Percentiles rank a stretch among this genome's conserved stretches.
Evolutionary conservation across 768 basidiomycete genomes (phyloP).

Genomic region (Coprinopsis strossmayeri): DNA sequence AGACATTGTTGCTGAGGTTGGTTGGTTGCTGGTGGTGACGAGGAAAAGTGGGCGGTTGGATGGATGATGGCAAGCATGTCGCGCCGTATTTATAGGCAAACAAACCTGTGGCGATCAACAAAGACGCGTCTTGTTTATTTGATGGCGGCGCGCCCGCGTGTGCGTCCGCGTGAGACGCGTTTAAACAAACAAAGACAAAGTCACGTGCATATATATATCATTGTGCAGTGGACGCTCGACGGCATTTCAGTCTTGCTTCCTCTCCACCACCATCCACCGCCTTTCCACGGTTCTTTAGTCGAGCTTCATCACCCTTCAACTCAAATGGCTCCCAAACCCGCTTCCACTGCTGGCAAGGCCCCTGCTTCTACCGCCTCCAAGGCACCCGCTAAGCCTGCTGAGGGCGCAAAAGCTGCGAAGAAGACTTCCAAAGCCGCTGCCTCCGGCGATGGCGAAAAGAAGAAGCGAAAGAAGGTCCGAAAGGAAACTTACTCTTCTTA

Average conservation of each 20-base stretch:
- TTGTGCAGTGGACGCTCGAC: neutral
- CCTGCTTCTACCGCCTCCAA: conserved; percentile 66
- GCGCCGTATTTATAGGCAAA: neutral
- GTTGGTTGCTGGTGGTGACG: conserved; percentile 4
- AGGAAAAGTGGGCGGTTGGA: neutral
- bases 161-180: conserved; percentile 9
- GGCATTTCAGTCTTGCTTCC: conserved; percentile 2
- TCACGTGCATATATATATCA: conserved; percentile 3
- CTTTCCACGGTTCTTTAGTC: neutral
- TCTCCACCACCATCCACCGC: neutral
- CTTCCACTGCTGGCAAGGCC: conserved; percentile 77
- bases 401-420: conserved; percentile 68
- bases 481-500: conserved; percentile 94
- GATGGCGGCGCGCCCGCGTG: conserved; percentile 6
- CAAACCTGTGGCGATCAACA: neutral
- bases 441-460: conserved; percentile 70
- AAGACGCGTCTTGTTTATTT: conserved; percentile 3
- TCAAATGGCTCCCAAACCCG: conserved; percentile 76
- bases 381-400: conserved; percentile 61
- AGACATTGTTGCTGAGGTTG: conserved; percentile 1
- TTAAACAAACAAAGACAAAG: conserved; percentile 5
- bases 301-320: neutral
- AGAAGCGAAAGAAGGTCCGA: conserved; percentile 81
- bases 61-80: neutral
- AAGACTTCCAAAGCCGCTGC: conserved; percentile 56